Evolutionary conservation across 805 yeast species (phyloP), one percentile per base, ranked within the genome.

Genomic region (Wickerhamiella sergipiensis): DNA sequence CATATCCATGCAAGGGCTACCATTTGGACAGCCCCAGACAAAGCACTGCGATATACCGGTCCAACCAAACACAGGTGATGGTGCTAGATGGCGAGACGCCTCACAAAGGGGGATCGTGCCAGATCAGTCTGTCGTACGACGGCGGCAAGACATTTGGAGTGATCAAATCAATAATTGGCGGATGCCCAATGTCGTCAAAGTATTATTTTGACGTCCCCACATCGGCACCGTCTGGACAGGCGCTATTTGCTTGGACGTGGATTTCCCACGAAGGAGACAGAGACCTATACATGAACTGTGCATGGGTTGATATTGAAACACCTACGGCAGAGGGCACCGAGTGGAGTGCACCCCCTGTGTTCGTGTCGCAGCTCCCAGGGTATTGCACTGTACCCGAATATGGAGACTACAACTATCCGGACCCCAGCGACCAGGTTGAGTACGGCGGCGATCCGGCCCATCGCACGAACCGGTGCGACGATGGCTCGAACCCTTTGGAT

Each of bases 41-140:
- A 19, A 26, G 57, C 9, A 55, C 54, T 7, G 58, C 53, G 3
- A 47, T 43, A 13, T 58, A 57, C 46, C 17, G 33, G 9, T 59
- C 45, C 6, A 58, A 57, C 9, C 44, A 36, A 29, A 48, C 26
- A 2, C 59, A 58, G 31, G 46, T 21, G 29, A 19, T 51, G 38
- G 53, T 50, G n/a, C 17, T 58, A 15, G 44, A 31, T 17, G 61
- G 61, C 10, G 44, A 43, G 6, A 55, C 60, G 9, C 48, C 53
- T 23, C 61, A 58, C 45, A 31, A 45, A 19, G 61, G 61, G 15
- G 61, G 61, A 0, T 57, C 60, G 10, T 58, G 61, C 52, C 61
- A 58, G 44, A 39, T 58, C 7, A 52, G 60, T 1, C 50, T 58
- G 21, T 58, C 61, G 9, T 57, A 57, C 42, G 61, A 58, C 43